Evolutionary conservation across 2,329 filamentous ascomycete genomes (phyloP), one percentile per base, ranked within the genome.

Genomic region (Pseudodiploospora longispora): DNA sequence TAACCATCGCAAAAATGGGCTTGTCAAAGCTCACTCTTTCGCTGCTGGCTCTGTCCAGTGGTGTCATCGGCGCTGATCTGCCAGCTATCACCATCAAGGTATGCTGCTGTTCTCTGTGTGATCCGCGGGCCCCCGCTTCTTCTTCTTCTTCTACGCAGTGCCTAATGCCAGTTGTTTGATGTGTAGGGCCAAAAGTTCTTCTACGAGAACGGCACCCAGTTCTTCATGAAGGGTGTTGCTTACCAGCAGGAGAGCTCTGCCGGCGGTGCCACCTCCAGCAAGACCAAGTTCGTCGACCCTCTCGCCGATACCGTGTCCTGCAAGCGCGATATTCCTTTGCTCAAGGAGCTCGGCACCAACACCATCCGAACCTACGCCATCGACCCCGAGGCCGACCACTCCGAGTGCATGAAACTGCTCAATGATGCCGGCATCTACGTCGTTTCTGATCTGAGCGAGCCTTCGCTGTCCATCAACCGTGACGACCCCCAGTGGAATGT

Each of bases 331-430:
- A 78, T 98, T 40, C 87, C 88, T 38, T 79, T 86, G 57, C 75
- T 98, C 54, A 64, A 77, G 62, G 71, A 87, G 64, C 78, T 96
- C 49, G 75, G 81, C 51, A 95, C 89, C 67, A 98, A 98, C 71
- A 82, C 83, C 57, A 91, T 98, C 66, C 91, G 93, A 66, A 90
- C 93, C 45, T 98, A 98, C 66, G 89, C 91, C 57, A 80, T 97
- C 58, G 79, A 97, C 70, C 87, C 91, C 27, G 78, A 74, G 10
- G 65, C 74, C 54, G 75, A 94, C 69, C 93, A 98, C 71, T 73
- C 76, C 43, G 75, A 74, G 41, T 97, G 93, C 72, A 96, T 98
- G 90, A 72, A 76, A 54, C 65, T 87, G 52, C 78, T 98, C 40
- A 76, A 85, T 46, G 80, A 85, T 48, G 86, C 85, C 45, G 91